Base-by-base conservation (phyloP, 108 stramenopile genomes). In the Chaetoceros muelleri region DNA sequence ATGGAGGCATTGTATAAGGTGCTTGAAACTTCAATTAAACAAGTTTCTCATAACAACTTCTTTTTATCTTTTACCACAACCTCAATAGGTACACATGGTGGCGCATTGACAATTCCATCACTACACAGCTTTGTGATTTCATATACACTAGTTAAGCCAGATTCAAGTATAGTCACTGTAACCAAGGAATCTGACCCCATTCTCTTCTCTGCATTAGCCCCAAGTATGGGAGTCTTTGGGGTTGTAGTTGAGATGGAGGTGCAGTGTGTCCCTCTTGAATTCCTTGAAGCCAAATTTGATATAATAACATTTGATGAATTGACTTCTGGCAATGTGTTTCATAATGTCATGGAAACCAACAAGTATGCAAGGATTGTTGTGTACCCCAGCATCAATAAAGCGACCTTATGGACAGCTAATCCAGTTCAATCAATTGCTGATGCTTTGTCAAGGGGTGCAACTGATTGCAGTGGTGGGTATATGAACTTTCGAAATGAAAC, bases 61-160 rank as follows among this genome's bases (percentile, higher is more conserved):
- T n/a, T n/a, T n/a, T n/a, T n/a, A n/a, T n/a, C n/a, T n/a, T n/a
- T n/a, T n/a, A n/a, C n/a, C n/a, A n/a, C n/a, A n/a, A n/a, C n/a
- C n/a, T n/a, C n/a, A n/a, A n/a, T n/a, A n/a, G 58, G 58, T 29
- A 60, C 58, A 23, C 58, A 60, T 19, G 58, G 58, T 3, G 46
- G 46, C 20, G 58, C 58, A 0, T 21, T 60, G 46, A 48, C n/a
- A 20, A 28, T 60, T 60, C 58, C 58, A 22, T 47, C 58, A 3
- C 21, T 60, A 19, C 58, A 60, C 22, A 48, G 19, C 24, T 60
- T 60, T 29, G 48, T 60, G 10, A 24, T 17, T 20, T 30, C 47
- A 21, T 60, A 60, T 30, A 47, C 46, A 24, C 46, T 60, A 0
- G 28, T 60, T 0, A 60, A 60, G 48, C 47, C 58, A 46, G 48